A percentile compares a stretch with the other conserved stretches of the same genome.
These are phyloP conservation scores for Athelia sp. DNA, from an alignment of 1,284 basidiomycete species.

Conservation along the genomic window DNA sequence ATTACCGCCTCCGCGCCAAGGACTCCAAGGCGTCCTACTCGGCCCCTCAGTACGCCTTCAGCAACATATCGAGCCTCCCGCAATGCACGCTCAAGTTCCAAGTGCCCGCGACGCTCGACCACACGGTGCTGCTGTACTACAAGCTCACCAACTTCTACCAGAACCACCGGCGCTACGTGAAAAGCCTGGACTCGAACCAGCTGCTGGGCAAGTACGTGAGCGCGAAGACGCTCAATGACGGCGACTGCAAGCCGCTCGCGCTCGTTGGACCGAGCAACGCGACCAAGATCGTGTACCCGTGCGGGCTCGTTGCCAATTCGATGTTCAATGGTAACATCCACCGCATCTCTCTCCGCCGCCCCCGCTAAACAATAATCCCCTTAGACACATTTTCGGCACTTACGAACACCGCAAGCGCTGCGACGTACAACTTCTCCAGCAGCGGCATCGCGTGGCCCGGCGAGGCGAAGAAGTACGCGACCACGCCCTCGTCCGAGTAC, in stretches of 20 bases:
- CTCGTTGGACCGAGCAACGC: conserved; percentile 21
- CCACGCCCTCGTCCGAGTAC: conserved; percentile 40
- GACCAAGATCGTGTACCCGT: conserved; percentile 79
- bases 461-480: conserved; percentile 85
- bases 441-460: conserved; percentile 92
- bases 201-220: conserved; percentile 72
- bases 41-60: conserved; percentile 67
- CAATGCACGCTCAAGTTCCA: conserved; percentile 81
- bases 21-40: conserved; percentile 43
- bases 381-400: conserved; percentile 72
- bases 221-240: conserved; percentile 50
- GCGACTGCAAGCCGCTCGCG: conserved; percentile 90
- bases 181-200: conserved; percentile 85
- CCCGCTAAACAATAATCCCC: background rate
- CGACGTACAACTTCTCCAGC: conserved; percentile 75
- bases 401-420: conserved; percentile 12
- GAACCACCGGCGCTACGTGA: conserved; percentile 97
- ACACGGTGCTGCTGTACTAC: conserved; percentile 92
- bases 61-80: conserved; percentile 36
- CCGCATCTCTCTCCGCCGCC: background rate
- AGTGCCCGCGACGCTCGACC: conserved; percentile 73
- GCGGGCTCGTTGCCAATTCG: conserved; percentile 98
- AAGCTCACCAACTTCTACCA: conserved; percentile 96
- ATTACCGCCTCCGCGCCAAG: conserved; percentile 65
- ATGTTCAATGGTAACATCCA: conserved; percentile 81